Evolutionary conservation across 176 grass and related monocot genomes (phyloP), one percentile per base, ranked within the genome.

Genomic region (Zoysia japonica): DNA sequence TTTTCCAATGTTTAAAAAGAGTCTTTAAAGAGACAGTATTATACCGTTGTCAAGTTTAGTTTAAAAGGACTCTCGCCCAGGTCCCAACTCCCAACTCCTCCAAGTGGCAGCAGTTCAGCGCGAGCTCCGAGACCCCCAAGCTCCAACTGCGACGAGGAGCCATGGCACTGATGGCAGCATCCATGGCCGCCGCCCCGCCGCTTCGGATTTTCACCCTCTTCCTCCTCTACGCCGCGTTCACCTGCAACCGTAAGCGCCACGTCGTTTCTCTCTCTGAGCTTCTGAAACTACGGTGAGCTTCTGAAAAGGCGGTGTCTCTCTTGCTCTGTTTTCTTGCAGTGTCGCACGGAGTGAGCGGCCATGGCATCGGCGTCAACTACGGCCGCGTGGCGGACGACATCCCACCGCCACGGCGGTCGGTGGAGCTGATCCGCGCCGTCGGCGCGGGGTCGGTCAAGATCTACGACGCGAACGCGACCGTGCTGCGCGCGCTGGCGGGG

Each of bases 361-460:
- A 45, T 41, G 85, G 86, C 10, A n/a, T 94, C 55, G 95, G 95
- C 46, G 87, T 98, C 71, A 93, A 98, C 90, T 98, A 94, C 84
- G 95, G 95, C 38, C 85, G 75, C 7, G 81, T 98, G 36, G 95
- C 83, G 15, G 67, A 98, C 78, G 67, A 98, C 86, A 78, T 98
- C 43, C 95, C 90, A 5, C 56, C 72, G 51, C 78, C 92, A 70
- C 38, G 28, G 65, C 61, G 69, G 41, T 98, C 92, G 19, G 84
- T 94, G 55, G 70, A 77, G 54, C 84, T 94, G 45, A 67, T 98
- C 71, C 81, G 78, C 51, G 62, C 83, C 5, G 73, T 76, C 57
- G 78, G 85, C 7, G 92, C 90, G 12, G 90, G 91, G 6, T 80
- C 86, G 14, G 92, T 98, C 39, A 98, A 98, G 88, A 90, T 98